Percentiles rank a stretch among this genome's conserved stretches.
These are phyloP conservation scores for Cystobasidium slooffiae DNA, from an alignment of 1,284 basidiomycete genomes.

Conservation along the genomic window DNA sequence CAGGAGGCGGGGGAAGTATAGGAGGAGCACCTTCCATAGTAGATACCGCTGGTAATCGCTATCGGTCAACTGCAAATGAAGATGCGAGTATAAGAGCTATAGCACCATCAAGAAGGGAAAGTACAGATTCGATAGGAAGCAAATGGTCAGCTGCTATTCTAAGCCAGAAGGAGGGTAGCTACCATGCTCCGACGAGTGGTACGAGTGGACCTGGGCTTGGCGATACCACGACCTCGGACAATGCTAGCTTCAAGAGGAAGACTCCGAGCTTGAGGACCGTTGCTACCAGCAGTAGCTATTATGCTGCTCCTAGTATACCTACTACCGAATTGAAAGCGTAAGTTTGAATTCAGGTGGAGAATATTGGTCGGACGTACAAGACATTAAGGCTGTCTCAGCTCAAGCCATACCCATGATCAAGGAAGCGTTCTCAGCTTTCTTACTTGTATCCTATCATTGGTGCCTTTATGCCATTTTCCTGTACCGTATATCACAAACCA, in stretches of 20 bases:
- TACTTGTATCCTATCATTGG: too few relatives aligned
- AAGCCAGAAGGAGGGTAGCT: slow-evolving; percentile 26
- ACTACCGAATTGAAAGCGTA: slow-evolving; percentile 15
- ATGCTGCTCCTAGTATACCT: slow-evolving; percentile 20
- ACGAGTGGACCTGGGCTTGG: neutral
- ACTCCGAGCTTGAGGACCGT: slow-evolving; percentile 32
- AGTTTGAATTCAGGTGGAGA: neutral
- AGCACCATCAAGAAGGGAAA: slow-evolving; percentile 34
- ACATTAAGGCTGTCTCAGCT: too few relatives aligned
- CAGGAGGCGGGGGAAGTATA: slow-evolving; percentile 1
- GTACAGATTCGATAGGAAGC: slow-evolving; percentile 30
- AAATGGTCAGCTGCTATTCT: slow-evolving; percentile 37
- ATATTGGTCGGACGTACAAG: neutral
- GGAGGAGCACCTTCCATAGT: slow-evolving; percentile 19
- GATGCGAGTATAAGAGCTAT: slow-evolving; percentile 35
- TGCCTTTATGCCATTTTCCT: too few relatives aligned
- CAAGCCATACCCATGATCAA: too few relatives aligned
- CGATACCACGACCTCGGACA: slow-evolving; percentile 3
- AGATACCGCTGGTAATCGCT: slow-evolving; percentile 10
- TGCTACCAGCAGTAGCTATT: slow-evolving; percentile 36
- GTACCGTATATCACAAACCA: too few relatives aligned
- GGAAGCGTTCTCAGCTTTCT: too few relatives aligned
- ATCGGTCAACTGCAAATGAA: slow-evolving; percentile 27
- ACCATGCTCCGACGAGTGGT: neutral
- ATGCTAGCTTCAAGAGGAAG: slow-evolving; percentile 18